Evolutionary conservation across 2,329 filamentous ascomycete species (phyloP), one percentile per base, ranked within the genome.

Genomic region (Pseudogymnoascus destructans): DNA sequence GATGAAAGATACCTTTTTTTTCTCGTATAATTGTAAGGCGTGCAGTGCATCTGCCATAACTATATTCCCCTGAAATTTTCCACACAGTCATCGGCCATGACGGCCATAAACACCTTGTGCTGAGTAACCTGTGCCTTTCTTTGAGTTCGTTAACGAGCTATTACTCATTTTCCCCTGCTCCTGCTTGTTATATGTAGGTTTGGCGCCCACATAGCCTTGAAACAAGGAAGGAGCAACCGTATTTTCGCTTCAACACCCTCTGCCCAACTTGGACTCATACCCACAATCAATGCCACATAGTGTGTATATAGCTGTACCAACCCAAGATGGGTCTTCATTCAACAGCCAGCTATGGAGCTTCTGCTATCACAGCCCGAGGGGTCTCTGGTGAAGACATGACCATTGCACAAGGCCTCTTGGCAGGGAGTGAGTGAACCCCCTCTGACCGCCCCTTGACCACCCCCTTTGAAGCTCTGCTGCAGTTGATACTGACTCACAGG

Each of bases 1-100:
- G 46, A 62, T 61, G 61, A 54, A 63, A 61, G 67, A 67, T 65
- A 66, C 63, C 62, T 66, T 66, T 21, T 30, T 57, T 33, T 49
- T 27, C 27, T 56, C 36, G 9, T 49, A 15, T 40, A 58, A 56
- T 57, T 40, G 13, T 17, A 23, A 6, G 35, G 23, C 19, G 33
- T 42, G 42, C 42, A 49, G 42, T 49, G 42, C 42, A 49, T 27
- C n/a, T 27, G 23, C 42, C 42, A 49, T 49, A 27, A 27, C 23
- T 17, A 49, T 15, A 49, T 49, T 49, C 23, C 42, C 23, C n/a
- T 49, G 23, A 49, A n/a, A 49, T 11, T 49, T 49, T 4, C 23
- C 42, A 49, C 7, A 2, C 23, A 11, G 23, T 49, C 42, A 49
- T 27, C 1, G n/a, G 23, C 42, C 8, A 49, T 49, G 42, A 49